These are phyloP conservation scores for Neckera pumila DNA, from an alignment of 225 moss, liverwort and hornwort genomes.

Conservation along the genomic window DNA sequence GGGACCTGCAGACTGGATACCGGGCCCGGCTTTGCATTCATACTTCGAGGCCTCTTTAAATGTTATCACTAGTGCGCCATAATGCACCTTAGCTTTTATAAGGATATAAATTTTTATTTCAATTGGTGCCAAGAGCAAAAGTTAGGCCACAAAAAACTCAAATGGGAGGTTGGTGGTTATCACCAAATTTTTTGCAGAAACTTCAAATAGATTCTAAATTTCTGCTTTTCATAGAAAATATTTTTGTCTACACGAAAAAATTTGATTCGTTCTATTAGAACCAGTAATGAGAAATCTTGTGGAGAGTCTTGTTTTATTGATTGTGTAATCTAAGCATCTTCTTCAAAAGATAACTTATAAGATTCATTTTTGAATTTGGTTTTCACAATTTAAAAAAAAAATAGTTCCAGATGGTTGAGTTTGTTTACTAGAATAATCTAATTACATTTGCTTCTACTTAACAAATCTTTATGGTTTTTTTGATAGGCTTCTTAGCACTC, in stretches of 20 bases:
- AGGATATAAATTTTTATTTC: not conserved
- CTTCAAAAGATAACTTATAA: not conserved
- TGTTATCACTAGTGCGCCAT: too few relatives aligned
- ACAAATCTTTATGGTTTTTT: not conserved
- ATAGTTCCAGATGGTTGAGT: accelerated
- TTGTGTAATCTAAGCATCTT: not conserved
- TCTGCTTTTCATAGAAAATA: too few relatives aligned
- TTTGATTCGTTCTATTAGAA: not conserved
- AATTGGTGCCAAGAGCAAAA: accelerated
- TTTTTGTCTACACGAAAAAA: not conserved
- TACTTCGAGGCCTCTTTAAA: too few relatives aligned
- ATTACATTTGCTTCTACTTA: accelerated
- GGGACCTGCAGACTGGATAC: too few relatives aligned
- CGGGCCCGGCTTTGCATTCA: too few relatives aligned
- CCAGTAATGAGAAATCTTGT: not conserved
- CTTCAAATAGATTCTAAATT: not conserved
- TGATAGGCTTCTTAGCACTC: too few relatives aligned
- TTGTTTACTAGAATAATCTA: not conserved
- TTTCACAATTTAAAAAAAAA: not conserved
- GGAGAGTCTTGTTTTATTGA: not conserved
- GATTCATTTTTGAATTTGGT: not conserved
- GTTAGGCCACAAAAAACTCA: not conserved
- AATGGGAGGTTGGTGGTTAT: not conserved
- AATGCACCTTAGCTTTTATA: not conserved
- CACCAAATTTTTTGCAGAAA: too few relatives aligned